Percentiles rank a stretch among this genome's conserved stretches.
phyloP scores from a whole-genome alignment of 2,329 filamentous ascomycete species.

The Pseudogymnoascus sp. region DNA sequence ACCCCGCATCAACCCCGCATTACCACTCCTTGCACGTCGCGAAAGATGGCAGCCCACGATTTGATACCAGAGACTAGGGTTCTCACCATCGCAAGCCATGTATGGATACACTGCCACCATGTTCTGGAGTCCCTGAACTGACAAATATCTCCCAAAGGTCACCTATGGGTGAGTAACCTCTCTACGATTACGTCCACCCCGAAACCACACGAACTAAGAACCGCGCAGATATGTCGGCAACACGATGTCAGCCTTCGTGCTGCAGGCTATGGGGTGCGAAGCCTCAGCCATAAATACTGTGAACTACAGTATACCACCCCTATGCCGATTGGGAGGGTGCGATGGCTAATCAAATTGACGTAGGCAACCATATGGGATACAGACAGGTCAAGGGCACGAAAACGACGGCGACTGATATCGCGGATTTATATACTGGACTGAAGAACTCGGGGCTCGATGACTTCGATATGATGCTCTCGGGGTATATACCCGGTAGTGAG shows the following conservation, averaged over 20 bases:
- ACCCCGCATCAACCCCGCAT: slow-evolving; percentile 8
- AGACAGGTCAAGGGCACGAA: slow-evolving; percentile 78
- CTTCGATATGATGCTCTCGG: slow-evolving; percentile 91
- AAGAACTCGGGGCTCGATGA: slow-evolving; percentile 75
- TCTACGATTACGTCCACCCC: background rate
- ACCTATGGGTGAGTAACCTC: slow-evolving; percentile 58
- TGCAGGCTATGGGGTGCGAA: slow-evolving; percentile 90
- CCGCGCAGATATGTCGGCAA: slow-evolving; percentile 82
- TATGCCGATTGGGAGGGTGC: background rate
- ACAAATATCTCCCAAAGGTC: slow-evolving; percentile 45
- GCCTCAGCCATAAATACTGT: slow-evolving; percentile 93
- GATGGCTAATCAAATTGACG: slow-evolving; percentile 1
- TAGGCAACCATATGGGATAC: slow-evolving; percentile 95
- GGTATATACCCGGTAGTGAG: slow-evolving; percentile 83
- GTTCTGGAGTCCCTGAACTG: slow-evolving; percentile 18
- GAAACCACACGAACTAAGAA: slow-evolving; percentile 5
- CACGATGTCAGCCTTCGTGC: slow-evolving; percentile 89
- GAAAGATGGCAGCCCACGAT: background rate
- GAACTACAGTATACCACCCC: slow-evolving; percentile 70
- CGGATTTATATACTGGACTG: slow-evolving; percentile 75
- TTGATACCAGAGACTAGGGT: slow-evolving; percentile 56
- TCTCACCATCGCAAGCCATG: slow-evolving; percentile 89
- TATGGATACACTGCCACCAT: slow-evolving; percentile 41
- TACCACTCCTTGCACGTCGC: background rate
- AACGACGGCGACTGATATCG: slow-evolving; percentile 73